Base-by-base conservation (phyloP, 495 filamentous ascomycete genomes). In the Penicillium daleae region DNA sequence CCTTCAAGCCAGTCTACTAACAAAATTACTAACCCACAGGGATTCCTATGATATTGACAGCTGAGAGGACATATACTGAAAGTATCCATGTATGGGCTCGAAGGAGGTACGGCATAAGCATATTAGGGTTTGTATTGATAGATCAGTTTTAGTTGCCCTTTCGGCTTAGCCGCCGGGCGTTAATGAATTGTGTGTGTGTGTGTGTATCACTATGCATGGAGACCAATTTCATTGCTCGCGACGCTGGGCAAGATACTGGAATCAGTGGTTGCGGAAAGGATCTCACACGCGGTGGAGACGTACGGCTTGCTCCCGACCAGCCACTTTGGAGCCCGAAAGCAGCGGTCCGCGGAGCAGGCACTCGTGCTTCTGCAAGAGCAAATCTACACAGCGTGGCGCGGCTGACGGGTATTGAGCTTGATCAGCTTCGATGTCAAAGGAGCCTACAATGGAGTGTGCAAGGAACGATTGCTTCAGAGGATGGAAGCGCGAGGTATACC, bases 141-240 rank as follows among this genome's bases (percentile, higher is more conserved):
- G 66, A 65, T 64, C 61, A 72, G 65, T 60, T 58, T 72, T 68
- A 72, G 69, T 71, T 72, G 65, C 67, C 71, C 65, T 67, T 68
- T 69, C 51, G 67, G 63, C 58, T 66, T 54, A 64, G 67, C 67
- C 63, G 60, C 71, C 67, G 61, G 69, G 69, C 62, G 61, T 71
- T 71, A 70, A 70, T 74, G 56, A 66, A 74, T 72, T 74, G 58
- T 74, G 56, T 72, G 53, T 40, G 53, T 56, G 19, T 56, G 35
- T 27, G 31, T 40, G 24, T 48, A 24, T 48, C 66, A 58, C 55
- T 37, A 51, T 29, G 49, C 21, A 24, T 75, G 63, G 61, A 54
- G 71, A 29, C 67, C 67, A 19, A 75, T 77, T 1, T 71, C 74
- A 17, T 65, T 76, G 4, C 62, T 74, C 10, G 65, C 67, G 56